These are phyloP conservation scores for Zasmidium cellare DNA, from an alignment of 2,329 filamentous ascomycete species.

Conservation along the genomic window DNA sequence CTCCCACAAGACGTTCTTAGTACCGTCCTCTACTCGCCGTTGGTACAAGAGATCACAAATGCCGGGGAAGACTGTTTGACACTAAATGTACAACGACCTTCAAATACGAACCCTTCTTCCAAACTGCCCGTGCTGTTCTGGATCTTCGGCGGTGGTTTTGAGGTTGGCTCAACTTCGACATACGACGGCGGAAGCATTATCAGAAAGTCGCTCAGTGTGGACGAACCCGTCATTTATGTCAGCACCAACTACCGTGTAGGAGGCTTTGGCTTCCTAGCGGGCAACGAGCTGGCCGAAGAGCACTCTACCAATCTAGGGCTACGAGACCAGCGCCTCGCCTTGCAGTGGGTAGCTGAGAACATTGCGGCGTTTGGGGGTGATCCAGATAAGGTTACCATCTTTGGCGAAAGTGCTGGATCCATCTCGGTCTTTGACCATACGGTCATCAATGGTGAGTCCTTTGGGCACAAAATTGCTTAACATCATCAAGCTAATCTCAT, in stretches of 20 bases:
- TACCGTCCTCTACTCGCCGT: constrained; percentile 39
- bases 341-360: constrained; percentile 42
- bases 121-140: constrained; percentile 51
- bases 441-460: constrained; percentile 66
- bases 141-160: constrained; percentile 50
- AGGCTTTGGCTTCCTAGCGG: constrained; percentile 36
- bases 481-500: too few species aligned
- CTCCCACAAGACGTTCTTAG: constrained; percentile 37
- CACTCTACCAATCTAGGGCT: constrained; percentile 35
- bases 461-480: too few species aligned
- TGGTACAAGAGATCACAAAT: constrained; percentile 38
- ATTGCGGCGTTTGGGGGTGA: constrained; percentile 41
- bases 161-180: constrained; percentile 41
- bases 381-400: constrained; percentile 25
- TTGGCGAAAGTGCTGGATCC: constrained; percentile 34
- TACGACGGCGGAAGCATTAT: constrained; percentile 43
- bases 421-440: constrained; percentile 79
- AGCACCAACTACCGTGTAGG: constrained; percentile 25
- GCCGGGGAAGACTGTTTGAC: constrained; percentile 45
- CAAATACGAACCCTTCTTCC: constrained; percentile 36
- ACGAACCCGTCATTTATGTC: constrained; percentile 53
- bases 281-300: constrained; percentile 34
- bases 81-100: constrained; percentile 41
- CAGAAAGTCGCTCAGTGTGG: constrained; percentile 43
- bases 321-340: constrained; percentile 26